Conservation (phyloP, 2,329 filamentous ascomycete genomes). For the Lecanicillium sp. region DNA sequence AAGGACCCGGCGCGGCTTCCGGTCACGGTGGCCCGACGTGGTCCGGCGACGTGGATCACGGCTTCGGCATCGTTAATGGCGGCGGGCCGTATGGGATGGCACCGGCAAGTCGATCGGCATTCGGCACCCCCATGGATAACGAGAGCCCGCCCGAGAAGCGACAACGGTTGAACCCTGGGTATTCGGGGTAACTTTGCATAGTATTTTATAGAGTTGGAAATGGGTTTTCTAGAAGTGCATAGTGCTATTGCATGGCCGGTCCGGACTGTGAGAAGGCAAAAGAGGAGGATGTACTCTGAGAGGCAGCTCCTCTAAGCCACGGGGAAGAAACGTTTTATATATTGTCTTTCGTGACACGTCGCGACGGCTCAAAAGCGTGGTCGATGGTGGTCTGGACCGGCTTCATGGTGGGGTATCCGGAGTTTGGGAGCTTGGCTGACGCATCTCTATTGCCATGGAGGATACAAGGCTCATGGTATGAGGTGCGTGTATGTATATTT, state of each 20-base stretch:
- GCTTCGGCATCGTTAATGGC: slow-evolving; percentile 39
- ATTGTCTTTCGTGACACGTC: neutral
- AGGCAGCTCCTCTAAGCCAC: no score
- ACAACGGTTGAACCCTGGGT: slow-evolving; percentile 36
- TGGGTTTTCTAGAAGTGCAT: no score
- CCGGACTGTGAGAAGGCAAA: no score
- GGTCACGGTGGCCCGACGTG: slow-evolving; percentile 37
- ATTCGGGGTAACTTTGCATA: slow-evolving; percentile 31
- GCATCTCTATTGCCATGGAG: neutral
- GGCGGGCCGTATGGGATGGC: slow-evolving; percentile 29
- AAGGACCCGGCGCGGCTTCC: slow-evolving; percentile 48
- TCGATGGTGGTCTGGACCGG: slow-evolving; percentile 21
- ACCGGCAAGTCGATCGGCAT: slow-evolving; percentile 15
- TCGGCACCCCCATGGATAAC: slow-evolving; percentile 16
- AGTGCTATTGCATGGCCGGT: no score
- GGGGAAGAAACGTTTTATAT: neutral
- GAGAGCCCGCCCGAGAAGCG: slow-evolving; percentile 45
- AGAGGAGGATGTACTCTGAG: no score
- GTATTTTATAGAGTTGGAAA: slow-evolving; percentile 3
- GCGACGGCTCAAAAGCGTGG: slow-evolving; percentile 1
- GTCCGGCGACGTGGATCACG: slow-evolving; percentile 37
- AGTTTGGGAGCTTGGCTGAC: slow-evolving; percentile 7
- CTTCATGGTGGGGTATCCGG: slow-evolving; percentile 11
- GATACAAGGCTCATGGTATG: no score
- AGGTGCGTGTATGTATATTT: no score